phyloP scores from a whole-genome alignment of 192 early-diverging fungal genomes.

The Obelidium mucronatum region DNA sequence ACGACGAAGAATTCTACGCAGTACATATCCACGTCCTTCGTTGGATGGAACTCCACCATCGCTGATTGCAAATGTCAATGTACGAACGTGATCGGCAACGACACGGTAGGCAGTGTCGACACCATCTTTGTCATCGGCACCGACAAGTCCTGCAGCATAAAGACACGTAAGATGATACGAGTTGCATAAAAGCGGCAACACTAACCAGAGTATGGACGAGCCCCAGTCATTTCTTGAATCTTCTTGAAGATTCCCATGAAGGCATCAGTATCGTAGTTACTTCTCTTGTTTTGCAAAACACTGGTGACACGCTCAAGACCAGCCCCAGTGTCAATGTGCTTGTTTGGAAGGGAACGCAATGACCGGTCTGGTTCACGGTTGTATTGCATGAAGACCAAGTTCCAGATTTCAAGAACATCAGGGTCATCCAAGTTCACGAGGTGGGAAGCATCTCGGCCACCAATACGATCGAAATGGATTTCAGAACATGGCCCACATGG shows the following conservation, averaged over 20 bases:
- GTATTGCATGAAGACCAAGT: constrained; percentile 99
- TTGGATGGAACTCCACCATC: constrained; percentile 97
- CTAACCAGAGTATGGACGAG: constrained; percentile 82
- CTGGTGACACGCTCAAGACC: constrained; percentile 96
- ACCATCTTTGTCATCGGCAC: constrained; percentile 90
- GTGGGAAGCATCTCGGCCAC: constrained; percentile 84
- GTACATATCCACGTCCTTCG: constrained; percentile 97
- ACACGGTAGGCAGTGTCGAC: constrained; percentile 99
- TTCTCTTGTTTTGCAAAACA: constrained; percentile 90
- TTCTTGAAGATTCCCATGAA: constrained; percentile 82
- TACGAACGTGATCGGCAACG: constrained; percentile 96
- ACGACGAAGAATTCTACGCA: constrained; percentile 94
- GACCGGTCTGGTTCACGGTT: constrained; percentile 93
- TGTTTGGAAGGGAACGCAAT: constrained; percentile 88
- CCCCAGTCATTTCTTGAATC: constrained; percentile 90
- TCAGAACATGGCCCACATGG: constrained; percentile 98
- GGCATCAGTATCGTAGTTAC: constrained; percentile 98
- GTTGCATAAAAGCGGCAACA: background rate
- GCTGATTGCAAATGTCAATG: constrained; percentile 94
- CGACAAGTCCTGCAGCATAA: constrained; percentile 54
- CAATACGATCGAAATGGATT: constrained; percentile 98
- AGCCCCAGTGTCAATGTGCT: constrained; percentile 99
- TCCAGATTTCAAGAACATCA: constrained; percentile 98
- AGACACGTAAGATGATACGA: background rate
- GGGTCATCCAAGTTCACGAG: constrained; percentile 98